Base-by-base conservation (phyloP, 805 yeast species). In the Ogataea pilisensis region DNA sequence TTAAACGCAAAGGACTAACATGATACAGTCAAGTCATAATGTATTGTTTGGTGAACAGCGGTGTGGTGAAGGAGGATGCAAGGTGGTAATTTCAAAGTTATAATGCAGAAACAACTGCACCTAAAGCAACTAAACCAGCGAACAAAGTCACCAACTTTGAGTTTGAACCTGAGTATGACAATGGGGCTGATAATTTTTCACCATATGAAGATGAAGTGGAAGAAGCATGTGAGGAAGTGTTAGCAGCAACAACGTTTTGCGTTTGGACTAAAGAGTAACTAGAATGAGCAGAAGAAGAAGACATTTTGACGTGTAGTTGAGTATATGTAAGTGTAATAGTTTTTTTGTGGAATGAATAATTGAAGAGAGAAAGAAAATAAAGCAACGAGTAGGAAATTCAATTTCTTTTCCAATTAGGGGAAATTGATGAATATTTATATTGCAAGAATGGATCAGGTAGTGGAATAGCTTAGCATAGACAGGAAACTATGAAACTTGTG, bases 131-230 rank as follows among this genome's bases (percentile, higher is more conserved):
- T 33, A 59, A 35, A 39, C 61, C 61, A 30, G 57, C 57, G 32
- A 58, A 55, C 25, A 59, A 39, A 36, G 53, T 48, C 20, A 54
- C 54, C 28, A 57, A 42, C 50, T 60, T 60, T 37, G 58, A 38
- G 53, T 55, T 53, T 21, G 63, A 55, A 33, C 60, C 60, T 34
- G 57, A 37, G 56, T 54, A 59, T 38, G 50, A 31, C 33, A 53
- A 35, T 43, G 55, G 55, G 37, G 47, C 39, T 27, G 35, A 14
- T 28, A 54, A 37, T 13, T 49, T 27, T 37, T 47, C 53, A 38
- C 55, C 63, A 46, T 49, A 58, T 31, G 51, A 57, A 18, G 54
- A 34, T 2, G 57, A 41, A 25, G 54, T 18, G 13, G 57, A 41
- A 8, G 55, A 39, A 32, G 54, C 39, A 36, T 30, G 35, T 19